Evolutionary conservation across 2,329 filamentous ascomycete species (phyloP), one percentile per base, ranked within the genome.

Genomic region (Beauveria rudraprayagi): DNA sequence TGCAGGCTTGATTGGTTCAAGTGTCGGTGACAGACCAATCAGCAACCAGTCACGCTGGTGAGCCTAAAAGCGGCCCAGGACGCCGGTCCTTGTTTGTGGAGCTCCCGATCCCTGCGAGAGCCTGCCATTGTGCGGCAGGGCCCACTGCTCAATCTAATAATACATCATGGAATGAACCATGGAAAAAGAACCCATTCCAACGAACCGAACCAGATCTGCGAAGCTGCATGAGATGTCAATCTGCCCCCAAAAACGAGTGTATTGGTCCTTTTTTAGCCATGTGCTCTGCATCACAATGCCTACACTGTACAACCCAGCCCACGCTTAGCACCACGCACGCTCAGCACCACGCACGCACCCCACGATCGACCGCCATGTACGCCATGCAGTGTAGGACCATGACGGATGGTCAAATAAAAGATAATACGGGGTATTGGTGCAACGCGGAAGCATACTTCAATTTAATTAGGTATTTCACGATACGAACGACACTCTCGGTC

Each of bases 131-230:
- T 24, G 37, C 48, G 47, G 56, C 47, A 52, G 52, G 57, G 57
- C 57, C 57, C 57, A 48, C 57, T 53, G 46, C 47, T 47, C 41
- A 14, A 54, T 60, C 46, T 51, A 51, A 57, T 57, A 37, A 60
- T 60, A 59, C 14, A 60, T 34, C 40, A 7, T 6, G 5, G 28
- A 19, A 26, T 24, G 5, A n/a, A 9, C 16, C 16, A 43, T 19
- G n/a, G 34, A 43, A 19, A 19, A 43, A 19, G 16, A 43, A 41
- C 47, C 47, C 56, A 44, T 41, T 37, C 7, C 26, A 22, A 43
- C 22, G 43, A 47, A 17, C 41, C 26, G 30, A 24, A 14, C 28
- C 26, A 9, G 47, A 59, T 59, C 37, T 52, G 40, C 56, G 47
- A 59, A 52, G 56, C 24, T 43, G 24, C 44, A 46, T 46, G 34